Evolutionary conservation across 2,329 filamentous ascomycete genomes (phyloP).

Genomic region (Metarhizium rileyi): DNA sequence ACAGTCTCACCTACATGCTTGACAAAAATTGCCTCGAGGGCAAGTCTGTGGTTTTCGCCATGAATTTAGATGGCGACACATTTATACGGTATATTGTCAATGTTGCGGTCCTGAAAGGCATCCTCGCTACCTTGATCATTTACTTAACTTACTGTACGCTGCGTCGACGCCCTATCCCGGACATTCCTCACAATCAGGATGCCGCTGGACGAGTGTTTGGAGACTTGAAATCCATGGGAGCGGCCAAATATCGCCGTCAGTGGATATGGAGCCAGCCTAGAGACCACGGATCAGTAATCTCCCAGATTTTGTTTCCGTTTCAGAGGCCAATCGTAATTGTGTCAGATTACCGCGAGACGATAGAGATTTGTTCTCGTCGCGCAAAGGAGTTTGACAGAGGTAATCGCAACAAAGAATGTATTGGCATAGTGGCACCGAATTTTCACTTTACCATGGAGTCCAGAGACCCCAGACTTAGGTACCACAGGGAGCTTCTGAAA

Average conservation of each 20-base stretch:
- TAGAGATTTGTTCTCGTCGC: slow-evolving; percentile 23
- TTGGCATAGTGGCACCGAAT: slow-evolving; percentile 15
- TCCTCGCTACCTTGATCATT: neutral
- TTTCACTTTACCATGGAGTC: slow-evolving; percentile 25
- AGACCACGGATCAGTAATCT: slow-evolving; percentile 17
- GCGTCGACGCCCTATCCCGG: slow-evolving; percentile 15
- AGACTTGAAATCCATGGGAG: slow-evolving; percentile 12
- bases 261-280: slow-evolving; percentile 19
- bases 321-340: slow-evolving; percentile 21
- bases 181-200: slow-evolving; percentile 17
- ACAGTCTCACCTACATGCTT: too few relatives aligned
- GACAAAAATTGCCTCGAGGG: neutral
- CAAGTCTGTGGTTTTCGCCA: neutral
- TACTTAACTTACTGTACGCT: slow-evolving; percentile 6
- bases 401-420: slow-evolving; percentile 14
- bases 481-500: slow-evolving; percentile 22
- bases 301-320: slow-evolving; percentile 24
- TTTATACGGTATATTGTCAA: neutral
- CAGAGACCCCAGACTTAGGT: slow-evolving; percentile 21
- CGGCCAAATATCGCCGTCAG: slow-evolving; percentile 12
- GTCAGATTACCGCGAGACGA: slow-evolving; percentile 21
- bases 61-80: neutral
- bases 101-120: neutral
- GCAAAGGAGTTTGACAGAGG: slow-evolving; percentile 24
- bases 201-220: slow-evolving; percentile 13